Conservation (phyloP, 1,284 basidiomycete species). For the Irpex sp. region DNA sequence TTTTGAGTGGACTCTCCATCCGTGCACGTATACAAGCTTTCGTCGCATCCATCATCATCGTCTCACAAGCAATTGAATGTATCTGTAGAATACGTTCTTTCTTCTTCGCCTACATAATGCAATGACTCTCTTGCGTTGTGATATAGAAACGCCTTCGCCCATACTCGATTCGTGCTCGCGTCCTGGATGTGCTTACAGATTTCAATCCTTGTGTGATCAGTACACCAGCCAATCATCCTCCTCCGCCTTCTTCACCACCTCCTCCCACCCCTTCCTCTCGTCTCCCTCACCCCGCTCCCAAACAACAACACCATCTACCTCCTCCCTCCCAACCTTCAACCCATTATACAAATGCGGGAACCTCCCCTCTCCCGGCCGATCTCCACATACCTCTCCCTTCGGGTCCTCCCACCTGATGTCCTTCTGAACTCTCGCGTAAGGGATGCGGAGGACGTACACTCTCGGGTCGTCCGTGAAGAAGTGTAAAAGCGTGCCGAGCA, state of each 20-base stretch:
- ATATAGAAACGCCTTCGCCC: neutral
- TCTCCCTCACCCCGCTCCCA: conserved; percentile 20
- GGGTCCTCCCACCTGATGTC: conserved; percentile 46
- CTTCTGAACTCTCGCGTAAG: conserved; percentile 32
- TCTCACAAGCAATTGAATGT: conserved; percentile 1
- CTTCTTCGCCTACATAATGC: neutral
- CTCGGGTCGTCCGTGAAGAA: conserved; percentile 44
- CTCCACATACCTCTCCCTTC: conserved; percentile 38
- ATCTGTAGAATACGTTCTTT: conserved; percentile 3
- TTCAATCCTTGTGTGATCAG: neutral
- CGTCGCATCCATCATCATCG: neutral
- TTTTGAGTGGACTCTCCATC: neutral
- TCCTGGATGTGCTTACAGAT: neutral
- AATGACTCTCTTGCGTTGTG: neutral
- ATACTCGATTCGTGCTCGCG: too few species aligned
- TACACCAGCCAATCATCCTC: conserved; percentile 24
- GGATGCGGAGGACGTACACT: conserved; percentile 48
- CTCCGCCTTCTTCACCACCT: conserved; percentile 19
- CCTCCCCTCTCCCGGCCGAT: conserved; percentile 39
- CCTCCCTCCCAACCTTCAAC: conserved; percentile 8
- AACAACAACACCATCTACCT: conserved; percentile 23
- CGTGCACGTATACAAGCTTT: neutral
- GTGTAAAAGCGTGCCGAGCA: conserved; percentile 46
- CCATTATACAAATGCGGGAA: conserved; percentile 55
- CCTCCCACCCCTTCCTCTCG: conserved; percentile 22